A percentile compares a stretch with the other conserved stretches of the same genome.
Conservation (phyloP, 148 eudicot genomes). For the Dysphania ambrosioides region DNA sequence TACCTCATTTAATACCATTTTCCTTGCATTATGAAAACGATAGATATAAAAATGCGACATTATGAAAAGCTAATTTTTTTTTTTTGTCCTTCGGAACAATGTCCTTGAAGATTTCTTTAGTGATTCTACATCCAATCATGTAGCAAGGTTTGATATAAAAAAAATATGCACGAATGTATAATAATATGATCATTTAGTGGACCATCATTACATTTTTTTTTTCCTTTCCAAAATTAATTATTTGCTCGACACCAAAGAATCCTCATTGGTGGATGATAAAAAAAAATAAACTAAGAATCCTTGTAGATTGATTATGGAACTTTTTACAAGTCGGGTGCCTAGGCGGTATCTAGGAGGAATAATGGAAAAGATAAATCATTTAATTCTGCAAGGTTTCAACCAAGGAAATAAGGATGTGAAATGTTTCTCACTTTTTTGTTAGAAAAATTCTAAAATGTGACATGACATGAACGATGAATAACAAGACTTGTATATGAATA, state of each 20-base stretch:
- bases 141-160: neutral
- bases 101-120: neutral
- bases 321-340: constrained; percentile 5
- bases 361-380: neutral
- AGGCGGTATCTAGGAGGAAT: constrained; percentile 15
- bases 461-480: too few species aligned
- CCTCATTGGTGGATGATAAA: constrained; percentile 6
- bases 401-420: neutral
- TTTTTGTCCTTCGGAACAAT: neutral
- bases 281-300: constrained; percentile 7
- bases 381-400: neutral
- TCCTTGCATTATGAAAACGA: neutral
- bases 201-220: neutral
- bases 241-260: constrained; percentile 12
- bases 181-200: constrained; percentile 14
- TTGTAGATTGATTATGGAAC: constrained; percentile 7
- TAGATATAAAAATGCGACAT: neutral
- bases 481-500: too few species aligned
- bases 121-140: constrained; percentile 16
- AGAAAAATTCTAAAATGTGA: too few species aligned
- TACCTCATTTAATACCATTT: neutral
- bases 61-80: neutral
- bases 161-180: constrained; percentile 15
- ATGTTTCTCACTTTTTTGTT: neutral
- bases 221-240: neutral